Evolutionary conservation across 2,329 filamentous ascomycete genomes (phyloP), one percentile per base, ranked within the genome.

Genomic region (Tothia fuscella): DNA sequence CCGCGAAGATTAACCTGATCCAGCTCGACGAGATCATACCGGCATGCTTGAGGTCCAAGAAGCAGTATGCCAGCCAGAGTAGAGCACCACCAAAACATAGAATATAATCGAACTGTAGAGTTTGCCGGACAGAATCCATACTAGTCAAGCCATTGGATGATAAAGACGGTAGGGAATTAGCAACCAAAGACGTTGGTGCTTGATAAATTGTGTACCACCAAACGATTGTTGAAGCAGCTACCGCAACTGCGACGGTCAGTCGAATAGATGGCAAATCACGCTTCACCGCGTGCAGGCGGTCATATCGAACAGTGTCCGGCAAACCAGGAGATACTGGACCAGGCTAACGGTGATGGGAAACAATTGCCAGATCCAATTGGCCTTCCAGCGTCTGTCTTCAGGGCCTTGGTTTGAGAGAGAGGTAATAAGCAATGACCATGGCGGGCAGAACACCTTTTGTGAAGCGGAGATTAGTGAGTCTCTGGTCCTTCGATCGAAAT

Each of bases 401-500:
- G 25, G 6, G 7, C 21, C 31, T 30, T 14, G 24, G 16, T 19
- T 20, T 33, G 1, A 49, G 44, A 0, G 57, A 54, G 13, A 54
- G 34, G n/a, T 53, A 39, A 34, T 53, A 57, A 0, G 52, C 44
- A 1, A 53, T 22, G 5, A 51, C 30, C 20, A 57, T 47, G 2
- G 56, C 48, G 6, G 56, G 53, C 22, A 60, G 44, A 26, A 62
- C 48, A 3, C 52, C 53, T 30, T 50, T 50, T 5, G 52, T 53
- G 7, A 53, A 50, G 12, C 48, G 42, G 4, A 54, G 43, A 21
- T 55, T 50, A 3, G 53, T 54, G 14, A 61, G 41, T 22, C 60
- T 50, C 33, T 54, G 55, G 35, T 64, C 59, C 5, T 50, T 45
- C 3, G 55, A 51, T 2, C 53, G 47, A 42, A 56, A 62, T 5